phyloP scores from a whole-genome alignment of 768 basidiomycete species.

The Lepiota venenata region DNA sequence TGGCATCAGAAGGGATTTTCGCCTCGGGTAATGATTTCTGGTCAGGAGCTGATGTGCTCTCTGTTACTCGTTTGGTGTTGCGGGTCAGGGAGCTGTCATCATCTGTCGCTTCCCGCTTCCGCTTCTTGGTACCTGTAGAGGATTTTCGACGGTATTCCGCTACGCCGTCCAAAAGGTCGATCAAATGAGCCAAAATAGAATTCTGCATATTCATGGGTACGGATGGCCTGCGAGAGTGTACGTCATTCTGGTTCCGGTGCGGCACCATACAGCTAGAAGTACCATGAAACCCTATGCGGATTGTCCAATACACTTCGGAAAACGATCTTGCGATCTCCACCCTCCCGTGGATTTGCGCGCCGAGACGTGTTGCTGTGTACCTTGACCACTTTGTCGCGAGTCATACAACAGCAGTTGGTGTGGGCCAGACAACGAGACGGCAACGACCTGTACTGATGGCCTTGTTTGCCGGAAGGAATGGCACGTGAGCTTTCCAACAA shows the following conservation, averaged over 20 bases:
- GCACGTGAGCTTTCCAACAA: no score
- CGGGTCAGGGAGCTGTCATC: slow-evolving; percentile 13
- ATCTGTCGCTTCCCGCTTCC: slow-evolving; percentile 28
- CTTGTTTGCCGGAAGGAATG: no score
- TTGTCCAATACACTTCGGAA: slow-evolving; percentile 72
- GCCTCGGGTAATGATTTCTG: neutral
- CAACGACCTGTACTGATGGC: no score
- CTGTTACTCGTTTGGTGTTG: slow-evolving; percentile 15
- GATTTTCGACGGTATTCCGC: slow-evolving; percentile 37
- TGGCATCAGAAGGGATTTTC: neutral
- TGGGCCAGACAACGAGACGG: no score
- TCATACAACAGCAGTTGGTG: slow-evolving; percentile 30
- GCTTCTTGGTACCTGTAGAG: slow-evolving; percentile 30
- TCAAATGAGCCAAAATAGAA: slow-evolving; percentile 45
- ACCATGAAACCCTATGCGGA: slow-evolving; percentile 73
- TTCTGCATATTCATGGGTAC: slow-evolving; percentile 65
- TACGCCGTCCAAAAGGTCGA: slow-evolving; percentile 48
- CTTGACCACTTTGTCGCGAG: slow-evolving; percentile 42
- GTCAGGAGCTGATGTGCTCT: slow-evolving; percentile 1
- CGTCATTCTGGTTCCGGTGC: slow-evolving; percentile 10
- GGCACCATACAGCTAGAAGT: slow-evolving; percentile 8
- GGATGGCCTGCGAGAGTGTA: slow-evolving; percentile 46
- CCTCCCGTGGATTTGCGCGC: slow-evolving; percentile 47
- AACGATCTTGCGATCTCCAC: slow-evolving; percentile 54
- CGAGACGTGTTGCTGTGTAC: slow-evolving; percentile 60